A percentile compares a stretch with the other conserved stretches of the same genome.
phyloP scores from a whole-genome alignment of 2,329 filamentous ascomycete genomes.

The Akanthomyces uredinophilus region DNA sequence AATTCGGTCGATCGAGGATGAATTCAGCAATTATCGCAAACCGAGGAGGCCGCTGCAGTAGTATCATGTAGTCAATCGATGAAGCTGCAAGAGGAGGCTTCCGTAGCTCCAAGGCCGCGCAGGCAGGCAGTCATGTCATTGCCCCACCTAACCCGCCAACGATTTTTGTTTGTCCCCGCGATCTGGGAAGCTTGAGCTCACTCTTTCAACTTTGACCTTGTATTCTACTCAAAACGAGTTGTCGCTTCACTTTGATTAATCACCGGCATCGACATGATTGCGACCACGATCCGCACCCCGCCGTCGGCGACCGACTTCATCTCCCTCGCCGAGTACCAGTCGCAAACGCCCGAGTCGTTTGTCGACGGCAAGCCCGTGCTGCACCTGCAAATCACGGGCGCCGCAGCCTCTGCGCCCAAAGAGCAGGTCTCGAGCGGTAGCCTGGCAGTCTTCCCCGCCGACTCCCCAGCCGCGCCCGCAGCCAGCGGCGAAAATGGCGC shows the following conservation, averaged over 20 bases:
- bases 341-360: slow-evolving; percentile 68
- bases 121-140: slow-evolving; percentile 8
- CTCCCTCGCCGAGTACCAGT: slow-evolving; percentile 62
- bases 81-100: background rate
- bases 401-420: slow-evolving; percentile 53
- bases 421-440: slow-evolving; percentile 42
- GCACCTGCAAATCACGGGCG: slow-evolving; percentile 54
- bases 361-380: slow-evolving; percentile 66
- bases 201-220: slow-evolving; percentile 17
- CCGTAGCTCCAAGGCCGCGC: background rate
- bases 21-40: background rate
- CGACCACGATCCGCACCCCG: slow-evolving; percentile 52
- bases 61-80: background rate
- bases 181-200: background rate
- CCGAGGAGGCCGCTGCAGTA: background rate
- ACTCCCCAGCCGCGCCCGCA: slow-evolving; percentile 20
- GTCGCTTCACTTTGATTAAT: background rate
- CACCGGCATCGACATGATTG: slow-evolving; percentile 29
- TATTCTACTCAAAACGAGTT: background rate
- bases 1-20: background rate
- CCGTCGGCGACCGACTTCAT: slow-evolving; percentile 57
- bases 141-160: slow-evolving; percentile 4
- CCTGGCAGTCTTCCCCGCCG: slow-evolving; percentile 49
- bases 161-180: background rate
- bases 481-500: slow-evolving; percentile 29